phyloP scores from a whole-genome alignment of 2,329 filamentous ascomycete genomes.

The Amauroascus verrucosus region DNA sequence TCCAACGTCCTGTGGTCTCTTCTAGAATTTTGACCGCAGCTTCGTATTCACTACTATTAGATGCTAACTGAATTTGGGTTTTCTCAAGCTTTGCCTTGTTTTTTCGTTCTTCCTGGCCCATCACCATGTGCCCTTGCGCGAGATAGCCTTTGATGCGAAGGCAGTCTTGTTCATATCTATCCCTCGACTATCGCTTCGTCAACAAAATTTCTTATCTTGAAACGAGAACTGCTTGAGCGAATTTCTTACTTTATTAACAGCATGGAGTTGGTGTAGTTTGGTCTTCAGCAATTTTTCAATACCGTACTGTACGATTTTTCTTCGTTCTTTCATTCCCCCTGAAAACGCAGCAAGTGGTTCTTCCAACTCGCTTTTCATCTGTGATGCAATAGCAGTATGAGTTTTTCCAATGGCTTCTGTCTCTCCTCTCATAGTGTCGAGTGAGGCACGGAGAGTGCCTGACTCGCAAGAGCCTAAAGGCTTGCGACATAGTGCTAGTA shows the following conservation, averaged over 20 bases:
- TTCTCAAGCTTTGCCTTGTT: conserved; percentile 99
- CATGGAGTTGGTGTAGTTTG: conserved; percentile 81
- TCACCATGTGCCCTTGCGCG: conserved; percentile 98
- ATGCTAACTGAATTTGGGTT: conserved; percentile 88
- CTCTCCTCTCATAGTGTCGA: conserved; percentile 81
- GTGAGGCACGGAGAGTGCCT: conserved; percentile 69
- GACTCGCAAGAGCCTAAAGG: conserved; percentile 77
- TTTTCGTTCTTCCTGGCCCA: conserved; percentile 97
- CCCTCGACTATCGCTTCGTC: conserved; percentile 53
- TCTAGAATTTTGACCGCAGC: conserved; percentile 84
- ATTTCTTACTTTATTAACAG: conserved; percentile 71
- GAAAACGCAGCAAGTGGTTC: conserved; percentile 86
- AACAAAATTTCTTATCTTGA: not conserved
- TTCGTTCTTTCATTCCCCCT: conserved; percentile 87
- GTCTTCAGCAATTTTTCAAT: conserved; percentile 90
- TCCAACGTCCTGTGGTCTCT: conserved; percentile 92
- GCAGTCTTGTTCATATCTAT: conserved; percentile 95
- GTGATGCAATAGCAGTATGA: conserved; percentile 75
- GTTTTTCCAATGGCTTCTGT: conserved; percentile 90
- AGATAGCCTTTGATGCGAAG: conserved; percentile 97
- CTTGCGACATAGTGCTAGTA: conserved; percentile 77
- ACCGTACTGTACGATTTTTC: conserved; percentile 89
- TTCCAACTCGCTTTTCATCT: conserved; percentile 95
- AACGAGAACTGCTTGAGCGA: too few species aligned
- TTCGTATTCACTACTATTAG: conserved; percentile 88